Conservation (phyloP, 2,329 filamentous ascomycete genomes). For the Dactylonectria macrodidyma region DNA sequence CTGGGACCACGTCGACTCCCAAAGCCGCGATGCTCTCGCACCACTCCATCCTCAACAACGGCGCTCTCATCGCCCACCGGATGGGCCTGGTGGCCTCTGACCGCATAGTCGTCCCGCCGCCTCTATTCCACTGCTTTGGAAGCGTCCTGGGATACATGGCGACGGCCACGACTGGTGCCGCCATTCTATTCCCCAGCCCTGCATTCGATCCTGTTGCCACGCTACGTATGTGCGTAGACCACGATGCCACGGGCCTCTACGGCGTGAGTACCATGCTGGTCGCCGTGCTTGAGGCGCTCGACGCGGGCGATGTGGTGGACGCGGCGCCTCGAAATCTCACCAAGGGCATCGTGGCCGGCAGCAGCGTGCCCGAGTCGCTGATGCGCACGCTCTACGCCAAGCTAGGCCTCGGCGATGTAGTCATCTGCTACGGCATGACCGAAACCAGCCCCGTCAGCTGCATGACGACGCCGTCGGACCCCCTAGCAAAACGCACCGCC, state of each 20-base stretch:
- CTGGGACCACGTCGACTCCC: slow-evolving; percentile 90
- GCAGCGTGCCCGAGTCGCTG: slow-evolving; percentile 84
- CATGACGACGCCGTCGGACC: slow-evolving; percentile 87
- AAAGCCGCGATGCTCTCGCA: slow-evolving; percentile 95
- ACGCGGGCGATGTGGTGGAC: slow-evolving; percentile 53
- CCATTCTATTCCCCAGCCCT: slow-evolving; percentile 88
- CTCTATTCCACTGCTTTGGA: slow-evolving; percentile 93
- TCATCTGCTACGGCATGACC: slow-evolving; percentile 98
- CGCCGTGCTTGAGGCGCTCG: slow-evolving; percentile 86
- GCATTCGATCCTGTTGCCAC: slow-evolving; percentile 87
- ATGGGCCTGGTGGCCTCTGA: slow-evolving; percentile 86
- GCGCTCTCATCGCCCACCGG: slow-evolving; percentile 83
- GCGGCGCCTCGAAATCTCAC: slow-evolving; percentile 63
- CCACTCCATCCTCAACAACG: slow-evolving; percentile 92
- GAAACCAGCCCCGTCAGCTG: slow-evolving; percentile 85
- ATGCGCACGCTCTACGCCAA: slow-evolving; percentile 82
- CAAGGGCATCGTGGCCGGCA: slow-evolving; percentile 94
- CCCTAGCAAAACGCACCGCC: slow-evolving; percentile 79
- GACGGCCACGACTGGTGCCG: slow-evolving; percentile 83
- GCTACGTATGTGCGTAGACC: slow-evolving; percentile 69
- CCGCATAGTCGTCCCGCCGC: slow-evolving; percentile 86
- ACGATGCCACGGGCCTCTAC: slow-evolving; percentile 78
- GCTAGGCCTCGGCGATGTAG: slow-evolving; percentile 85
- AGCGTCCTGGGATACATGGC: slow-evolving; percentile 96
- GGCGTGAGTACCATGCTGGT: slow-evolving; percentile 96